Evolutionary conservation across 441 rosid genomes (phyloP), one percentile per base, ranked within the genome.

Genomic region (Erodium moschatum): DNA sequence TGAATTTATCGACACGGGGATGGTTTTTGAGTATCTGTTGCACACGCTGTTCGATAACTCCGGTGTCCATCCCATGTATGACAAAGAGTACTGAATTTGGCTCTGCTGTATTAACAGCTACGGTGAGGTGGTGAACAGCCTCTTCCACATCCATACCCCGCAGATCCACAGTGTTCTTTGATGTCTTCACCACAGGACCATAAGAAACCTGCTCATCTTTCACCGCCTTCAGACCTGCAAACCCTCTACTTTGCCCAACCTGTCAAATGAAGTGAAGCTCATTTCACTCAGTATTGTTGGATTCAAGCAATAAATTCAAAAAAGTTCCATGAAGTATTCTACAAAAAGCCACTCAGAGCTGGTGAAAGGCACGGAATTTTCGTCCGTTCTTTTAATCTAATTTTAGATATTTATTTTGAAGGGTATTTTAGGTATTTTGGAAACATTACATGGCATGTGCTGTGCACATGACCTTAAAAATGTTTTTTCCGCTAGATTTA

Each of bases 101-200:
- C 61, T 80, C 84, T 56, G 84, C 80, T 33, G 81, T 73, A 12
- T 87, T 68, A 40, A 93, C 73, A 16, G 87, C 91, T 86, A 88
- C 80, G 65, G 85, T 75, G 11, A 93, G 91, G 69, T 87, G 87
- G 67, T 65, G 67, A 27, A 84, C 74, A 68, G 96, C 98, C 83
- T 89, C 97, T 77, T 87, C 96, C 9, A 77, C 87, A 68, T 90
- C 81, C 95, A 85, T 83, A 33, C 96, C 92, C 1, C 97, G 86
- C 70, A 89, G 87, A 79, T 93, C 92, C 70, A 90, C 77, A 3
- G 90, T 84, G 81, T 90, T 93, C 81, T 82, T 90, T 46, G 90
- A 86, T 62, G 87, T 89, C 79, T 85, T 89, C 29, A 89, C 79
- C 69, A 82, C 66, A 8, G 85, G 83, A 15, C 84, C 83, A 31